Base-by-base conservation (phyloP, 2,329 filamentous ascomycete species). In the Plenodomus lindquistii region DNA sequence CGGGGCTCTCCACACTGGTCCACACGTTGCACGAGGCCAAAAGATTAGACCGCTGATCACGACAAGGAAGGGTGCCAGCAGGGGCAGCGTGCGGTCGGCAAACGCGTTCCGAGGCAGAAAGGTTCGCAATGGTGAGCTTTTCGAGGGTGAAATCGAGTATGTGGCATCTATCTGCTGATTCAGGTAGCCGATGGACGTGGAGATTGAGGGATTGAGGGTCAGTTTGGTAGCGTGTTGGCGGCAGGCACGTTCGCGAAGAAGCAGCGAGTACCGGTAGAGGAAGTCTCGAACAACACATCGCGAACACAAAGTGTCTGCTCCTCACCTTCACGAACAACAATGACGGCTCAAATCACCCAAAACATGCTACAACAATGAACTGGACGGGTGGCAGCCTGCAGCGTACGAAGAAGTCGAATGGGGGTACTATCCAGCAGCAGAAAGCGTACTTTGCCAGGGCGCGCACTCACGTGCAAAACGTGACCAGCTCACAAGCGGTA, bases 321-420 rank as follows among this genome's bases (percentile, higher is more conserved):
- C 37, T 16, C 18, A n/a, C 16, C 16, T 44, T 18, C 17, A 36
- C 18, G 37, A 4, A 10, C 15, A 4, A 4, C 27, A 31, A 4
- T 4, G 9, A 31, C 11, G 4, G 27, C 6, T 31, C 27, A 4
- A 31, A 15, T 15, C 27, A 4, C 27, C 10, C 27, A 31, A 4
- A 31, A 15, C 15, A 31, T 4, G 15, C 11, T 13, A 2, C 31
- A 29, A 38, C 35, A 13, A 79, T 80, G 77, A 78, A 79, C 46
- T 80, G 77, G 77, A 79, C 75, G 0, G 77, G 77, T 21, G 77
- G 77, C 4, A 71, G 69, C 21, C 56, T 75, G 24, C 73, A 72
- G 50, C 67, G 72, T 41, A 69, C 63, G 21, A 72, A 66, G 42
- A 70, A 68, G 40, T 68, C 66, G 22, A 66, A 66, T 48, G 71